Percentiles rank a stretch among this genome's conserved stretches.
These are phyloP conservation scores for Leptomonas pyrrhocoris DNA, from an alignment of 208 protist genomes.

Conservation along the genomic window DNA sequence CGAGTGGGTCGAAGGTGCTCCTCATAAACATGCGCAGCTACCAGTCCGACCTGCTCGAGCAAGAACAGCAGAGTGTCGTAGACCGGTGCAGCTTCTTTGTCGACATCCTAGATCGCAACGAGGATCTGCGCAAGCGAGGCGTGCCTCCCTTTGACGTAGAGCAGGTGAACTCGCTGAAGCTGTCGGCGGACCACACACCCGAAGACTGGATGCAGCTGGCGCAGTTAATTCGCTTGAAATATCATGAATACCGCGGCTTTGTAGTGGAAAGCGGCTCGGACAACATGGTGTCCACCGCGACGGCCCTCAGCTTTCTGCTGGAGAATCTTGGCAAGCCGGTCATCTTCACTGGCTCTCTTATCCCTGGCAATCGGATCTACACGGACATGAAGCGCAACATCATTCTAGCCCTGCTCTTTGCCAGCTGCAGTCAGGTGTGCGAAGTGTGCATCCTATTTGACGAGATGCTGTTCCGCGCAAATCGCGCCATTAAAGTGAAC, in stretches of 20 bases:
- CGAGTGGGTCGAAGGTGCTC: slow-evolving; percentile 42
- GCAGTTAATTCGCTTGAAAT: slow-evolving; percentile 71
- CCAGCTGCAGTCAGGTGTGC: slow-evolving; percentile 79
- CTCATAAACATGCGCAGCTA: slow-evolving; percentile 72
- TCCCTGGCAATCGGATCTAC: slow-evolving; percentile 86
- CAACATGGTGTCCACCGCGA: slow-evolving; percentile 95
- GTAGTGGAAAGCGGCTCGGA: slow-evolving; percentile 97
- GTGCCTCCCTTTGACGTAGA: slow-evolving; percentile 63
- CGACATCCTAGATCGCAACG: slow-evolving; percentile 51
- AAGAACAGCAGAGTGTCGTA: slow-evolving; percentile 3
- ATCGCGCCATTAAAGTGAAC: slow-evolving; percentile 87
- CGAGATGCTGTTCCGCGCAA: slow-evolving; percentile 94
- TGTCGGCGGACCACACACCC: slow-evolving; percentile 67
- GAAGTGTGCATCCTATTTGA: slow-evolving; percentile 97
- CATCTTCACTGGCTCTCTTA: slow-evolving; percentile 96
- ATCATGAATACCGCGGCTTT: slow-evolving; percentile 96
- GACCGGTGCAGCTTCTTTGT: slow-evolving; percentile 46
- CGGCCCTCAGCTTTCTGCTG: slow-evolving; percentile 96
- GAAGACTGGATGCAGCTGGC: slow-evolving; percentile 81
- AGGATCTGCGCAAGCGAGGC: slow-evolving; percentile 63
- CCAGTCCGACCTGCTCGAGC: slow-evolving; percentile 44
- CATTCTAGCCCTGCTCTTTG: slow-evolving; percentile 84
- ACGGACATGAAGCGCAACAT: slow-evolving; percentile 92
- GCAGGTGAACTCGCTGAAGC: slow-evolving; percentile 56
- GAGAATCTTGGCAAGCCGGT: slow-evolving; percentile 97